Conservation (phyloP, 2,329 filamentous ascomycete species). For the Colletotrichum trifolii region DNA sequence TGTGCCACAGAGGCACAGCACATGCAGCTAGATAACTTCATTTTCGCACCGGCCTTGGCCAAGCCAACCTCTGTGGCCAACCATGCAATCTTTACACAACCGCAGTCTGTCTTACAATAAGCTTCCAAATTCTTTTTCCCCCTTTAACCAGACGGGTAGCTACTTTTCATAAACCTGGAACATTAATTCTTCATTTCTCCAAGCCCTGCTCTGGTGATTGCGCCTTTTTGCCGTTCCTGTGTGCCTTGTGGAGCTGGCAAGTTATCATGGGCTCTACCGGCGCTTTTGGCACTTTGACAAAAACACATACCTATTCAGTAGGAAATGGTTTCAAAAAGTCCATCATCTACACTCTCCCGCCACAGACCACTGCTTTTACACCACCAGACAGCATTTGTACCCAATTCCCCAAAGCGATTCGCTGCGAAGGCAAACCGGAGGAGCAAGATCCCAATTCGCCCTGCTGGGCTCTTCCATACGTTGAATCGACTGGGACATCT, state of each 20-base stretch:
- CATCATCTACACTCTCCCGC: slow-evolving; percentile 3
- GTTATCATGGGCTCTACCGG: not conserved
- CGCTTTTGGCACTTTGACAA: slow-evolving; percentile 5
- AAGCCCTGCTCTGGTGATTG: no score
- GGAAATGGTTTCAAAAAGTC: not conserved
- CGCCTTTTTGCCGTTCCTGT: not conserved
- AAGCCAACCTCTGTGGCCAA: not conserved
- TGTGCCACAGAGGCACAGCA: not conserved
- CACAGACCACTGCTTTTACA: slow-evolving; percentile 8
- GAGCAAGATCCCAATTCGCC: not conserved
- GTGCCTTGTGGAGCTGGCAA: not conserved
- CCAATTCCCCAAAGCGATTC: not conserved
- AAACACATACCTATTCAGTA: slow-evolving; percentile 4
- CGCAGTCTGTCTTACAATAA: not conserved
- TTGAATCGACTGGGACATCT: not conserved
- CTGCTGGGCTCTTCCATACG: slow-evolving; percentile 1
- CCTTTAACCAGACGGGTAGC: no score
- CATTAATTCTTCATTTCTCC: no score
- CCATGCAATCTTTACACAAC: not conserved
- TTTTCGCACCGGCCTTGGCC: not conserved
- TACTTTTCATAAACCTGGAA: no score
- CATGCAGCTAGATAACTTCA: slow-evolving; percentile 25
- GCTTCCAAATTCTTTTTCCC: no score
- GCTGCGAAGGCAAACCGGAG: slow-evolving; percentile 7
- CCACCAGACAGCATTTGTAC: slow-evolving; percentile 1